Evolutionary conservation across 768 basidiomycete genomes (phyloP), one percentile per base, ranked within the genome.

Genomic region (Xerocomellus chrysenteron): DNA sequence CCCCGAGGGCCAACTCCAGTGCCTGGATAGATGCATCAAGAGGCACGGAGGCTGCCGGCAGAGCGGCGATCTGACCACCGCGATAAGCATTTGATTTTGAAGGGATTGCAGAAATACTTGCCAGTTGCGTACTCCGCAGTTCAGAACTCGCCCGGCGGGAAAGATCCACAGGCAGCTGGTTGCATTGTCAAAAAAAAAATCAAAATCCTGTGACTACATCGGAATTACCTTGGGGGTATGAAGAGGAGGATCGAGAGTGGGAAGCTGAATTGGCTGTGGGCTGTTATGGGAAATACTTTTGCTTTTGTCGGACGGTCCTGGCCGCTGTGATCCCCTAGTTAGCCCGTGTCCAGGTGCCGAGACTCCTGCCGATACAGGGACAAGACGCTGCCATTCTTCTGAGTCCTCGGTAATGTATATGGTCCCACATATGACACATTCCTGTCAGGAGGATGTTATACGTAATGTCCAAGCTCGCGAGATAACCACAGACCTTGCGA

Each of bases 361-460:
- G 13, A 37, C 35, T 39, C 49, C 49, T 13, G 65, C 53, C 12
- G 62, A 57, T 30, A 64, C 61, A 47, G 75, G 68, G 44, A 82
- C 65, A 35, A 84, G 71, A 19, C 61, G 74, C 60, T 80, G 80
- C 59, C 76, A 69, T 35, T 82, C 86, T 58, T 78, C 71, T 59
- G 74, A 73, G 66, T 84, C 83, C 64, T 85, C 81, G 14, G 78
- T 76, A 30, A 80, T 58, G 71, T 88, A 92, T 19, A 82, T 72
- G n/a, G 74, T 76, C 39, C 79, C 79, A 68, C 90, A 92, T 55
- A 89, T 77, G 28, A 92, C 90, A 62, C 90, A 92, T 76, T 90
- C 88, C 90, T 91, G 21, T 56, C 24, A 33, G 50, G n/a, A 39
- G 41, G 14, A 45, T 59, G 33, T 53, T 49, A 52, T 36, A 46